Evolutionary conservation across 441 rosid species (phyloP).

Genomic region (Croton setiger): DNA sequence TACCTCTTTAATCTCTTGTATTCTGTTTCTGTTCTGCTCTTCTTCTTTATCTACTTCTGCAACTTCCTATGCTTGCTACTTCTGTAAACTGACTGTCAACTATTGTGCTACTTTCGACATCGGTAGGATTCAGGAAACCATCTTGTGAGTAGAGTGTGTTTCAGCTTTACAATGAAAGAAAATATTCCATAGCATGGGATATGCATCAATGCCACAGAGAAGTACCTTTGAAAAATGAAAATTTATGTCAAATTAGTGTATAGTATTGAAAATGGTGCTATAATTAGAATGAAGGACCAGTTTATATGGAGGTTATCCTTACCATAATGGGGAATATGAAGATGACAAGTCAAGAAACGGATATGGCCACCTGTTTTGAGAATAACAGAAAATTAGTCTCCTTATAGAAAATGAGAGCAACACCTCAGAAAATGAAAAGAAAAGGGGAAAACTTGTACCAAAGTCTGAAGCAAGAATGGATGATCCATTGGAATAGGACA

Average conservation of each 20-base stretch:
- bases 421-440: not conserved
- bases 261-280: not conserved
- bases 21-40: not conserved
- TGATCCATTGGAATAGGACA: slow-evolving; percentile 80
- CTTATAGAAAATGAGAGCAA: not conserved
- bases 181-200: slow-evolving; percentile 80
- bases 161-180: slow-evolving; percentile 64
- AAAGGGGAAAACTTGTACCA: slow-evolving; percentile 45
- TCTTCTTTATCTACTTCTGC: slow-evolving; percentile 15
- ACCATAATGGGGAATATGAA: slow-evolving; percentile 90
- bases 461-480: slow-evolving; percentile 56
- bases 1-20: not conserved
- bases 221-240: slow-evolving; percentile 51
- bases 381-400: not conserved
- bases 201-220: slow-evolving; percentile 82
- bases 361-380: slow-evolving; percentile 87
- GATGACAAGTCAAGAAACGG: slow-evolving; percentile 93
- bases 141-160: slow-evolving; percentile 53
- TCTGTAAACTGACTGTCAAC: not conserved
- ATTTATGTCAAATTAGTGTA: no score
- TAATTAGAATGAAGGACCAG: not conserved
- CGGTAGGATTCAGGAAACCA: slow-evolving; percentile 80
- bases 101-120: slow-evolving; percentile 35
- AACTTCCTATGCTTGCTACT: slow-evolving; percentile 1
- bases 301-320: slow-evolving; percentile 15